Evolutionary conservation across 495 filamentous ascomycete genomes (phyloP).

Genomic region (Hypoxylon fragiforme): DNA sequence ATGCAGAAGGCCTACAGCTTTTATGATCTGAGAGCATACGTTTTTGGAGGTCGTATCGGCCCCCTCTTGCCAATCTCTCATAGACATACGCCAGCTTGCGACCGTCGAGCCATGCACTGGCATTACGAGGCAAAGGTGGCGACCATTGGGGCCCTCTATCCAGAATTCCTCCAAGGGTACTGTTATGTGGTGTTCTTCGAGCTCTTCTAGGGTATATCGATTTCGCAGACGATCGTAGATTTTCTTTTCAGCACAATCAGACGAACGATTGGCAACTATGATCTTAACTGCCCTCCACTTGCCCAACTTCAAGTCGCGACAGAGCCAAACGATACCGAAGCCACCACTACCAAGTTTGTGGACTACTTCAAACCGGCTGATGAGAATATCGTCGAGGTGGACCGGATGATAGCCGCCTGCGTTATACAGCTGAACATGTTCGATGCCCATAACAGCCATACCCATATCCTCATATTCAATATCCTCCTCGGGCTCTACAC

Average conservation of each 20-base stretch:
- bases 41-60: slow-evolving; percentile 12
- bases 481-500: slow-evolving; percentile 3
- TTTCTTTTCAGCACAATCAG: slow-evolving; percentile 3
- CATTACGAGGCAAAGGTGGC: slow-evolving; percentile 43
- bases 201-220: neutral
- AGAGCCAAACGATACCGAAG: slow-evolving; percentile 60
- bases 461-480: slow-evolving; percentile 6
- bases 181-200: slow-evolving; percentile 14
- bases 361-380: slow-evolving; percentile 48
- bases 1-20: slow-evolving; percentile 30
- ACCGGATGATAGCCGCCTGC: slow-evolving; percentile 50
- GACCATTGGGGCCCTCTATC: slow-evolving; percentile 45
- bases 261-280: slow-evolving; percentile 20
- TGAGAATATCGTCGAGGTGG: slow-evolving; percentile 48
- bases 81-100: neutral
- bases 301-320: slow-evolving; percentile 43
- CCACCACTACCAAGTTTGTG: slow-evolving; percentile 60
- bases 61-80: neutral
- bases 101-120: slow-evolving; percentile 10
- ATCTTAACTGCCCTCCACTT: slow-evolving; percentile 39
- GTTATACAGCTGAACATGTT: slow-evolving; percentile 36
- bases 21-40: slow-evolving; percentile 30
- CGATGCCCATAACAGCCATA: neutral
- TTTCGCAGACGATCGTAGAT: slow-evolving; percentile 6
- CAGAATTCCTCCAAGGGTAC: slow-evolving; percentile 39